Evolutionary conservation across 441 rosid genomes (phyloP).

Genomic region (Gossypium lobatum): DNA sequence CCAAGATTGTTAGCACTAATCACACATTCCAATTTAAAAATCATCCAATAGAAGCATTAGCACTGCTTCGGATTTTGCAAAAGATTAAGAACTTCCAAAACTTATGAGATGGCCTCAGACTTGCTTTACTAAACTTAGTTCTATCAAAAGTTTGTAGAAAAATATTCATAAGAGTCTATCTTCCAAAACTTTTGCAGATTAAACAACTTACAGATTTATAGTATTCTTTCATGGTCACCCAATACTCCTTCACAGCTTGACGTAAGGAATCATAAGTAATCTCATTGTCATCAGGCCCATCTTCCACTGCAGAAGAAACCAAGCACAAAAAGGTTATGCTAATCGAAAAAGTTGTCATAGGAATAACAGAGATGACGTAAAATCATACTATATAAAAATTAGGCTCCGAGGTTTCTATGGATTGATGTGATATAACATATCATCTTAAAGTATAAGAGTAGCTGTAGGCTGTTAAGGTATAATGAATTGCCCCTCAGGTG

Average conservation of each 20-base stretch:
- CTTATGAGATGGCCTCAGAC: background rate
- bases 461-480: background rate
- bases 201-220: constrained; percentile 48
- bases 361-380: background rate
- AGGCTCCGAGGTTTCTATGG: background rate
- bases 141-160: background rate
- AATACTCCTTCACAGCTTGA: constrained; percentile 51
- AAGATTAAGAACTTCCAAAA: background rate
- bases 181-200: background rate
- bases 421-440: background rate
- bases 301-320: constrained; percentile 20
- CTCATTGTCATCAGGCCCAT: constrained; percentile 37
- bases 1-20: constrained; percentile 10
- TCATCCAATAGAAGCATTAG: background rate
- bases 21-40: background rate
- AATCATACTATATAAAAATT: background rate
- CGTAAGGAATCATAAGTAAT: constrained; percentile 38
- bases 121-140: background rate
- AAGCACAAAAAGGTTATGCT: constrained; percentile 4
- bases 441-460: background rate
- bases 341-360: background rate
- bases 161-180: background rate
- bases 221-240: constrained; percentile 48
- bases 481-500: background rate
- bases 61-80: background rate